Evolutionary conservation across 805 yeast genomes (phyloP).

Genomic region (Yarrowia sp.): DNA sequence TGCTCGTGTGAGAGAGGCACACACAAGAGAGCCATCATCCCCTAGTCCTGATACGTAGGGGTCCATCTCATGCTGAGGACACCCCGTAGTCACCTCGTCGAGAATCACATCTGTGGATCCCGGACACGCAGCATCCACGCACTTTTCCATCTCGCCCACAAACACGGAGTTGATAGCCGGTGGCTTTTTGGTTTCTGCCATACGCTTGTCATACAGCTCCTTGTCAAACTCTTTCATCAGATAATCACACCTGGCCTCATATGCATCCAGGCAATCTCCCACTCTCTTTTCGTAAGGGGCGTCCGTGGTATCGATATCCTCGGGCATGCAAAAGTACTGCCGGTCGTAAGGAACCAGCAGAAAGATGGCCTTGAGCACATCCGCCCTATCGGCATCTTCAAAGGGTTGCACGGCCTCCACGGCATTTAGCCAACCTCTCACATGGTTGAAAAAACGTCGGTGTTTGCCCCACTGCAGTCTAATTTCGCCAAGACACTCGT

Average conservation of each 20-base stretch:
- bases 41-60: neutral
- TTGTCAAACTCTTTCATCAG: constrained; percentile 10
- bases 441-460: constrained; percentile 13
- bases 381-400: neutral
- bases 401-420: constrained; percentile 2
- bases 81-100: neutral
- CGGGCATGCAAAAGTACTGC: constrained; percentile 17
- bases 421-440: constrained; percentile 18
- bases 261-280: constrained; percentile 4
- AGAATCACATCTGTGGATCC: neutral
- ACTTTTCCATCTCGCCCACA: constrained; percentile 1
- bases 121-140: neutral
- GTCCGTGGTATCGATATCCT: neutral
- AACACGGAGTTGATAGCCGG: neutral
- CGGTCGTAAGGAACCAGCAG: constrained; percentile 19
- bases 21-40: neutral
- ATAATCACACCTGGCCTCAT: constrained; percentile 3
- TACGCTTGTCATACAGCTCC: neutral
- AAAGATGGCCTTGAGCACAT: constrained; percentile 16
- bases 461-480: constrained; percentile 23
- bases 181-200: neutral
- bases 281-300: neutral
- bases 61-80: constrained; percentile 14
- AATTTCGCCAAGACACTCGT: constrained; percentile 24
- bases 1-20: constrained; percentile 1